A percentile compares a stretch with the other conserved stretches of the same genome.
phyloP scores from a whole-genome alignment of 176 grass and related monocot genomes.

The Microstegium vimineum region DNA sequence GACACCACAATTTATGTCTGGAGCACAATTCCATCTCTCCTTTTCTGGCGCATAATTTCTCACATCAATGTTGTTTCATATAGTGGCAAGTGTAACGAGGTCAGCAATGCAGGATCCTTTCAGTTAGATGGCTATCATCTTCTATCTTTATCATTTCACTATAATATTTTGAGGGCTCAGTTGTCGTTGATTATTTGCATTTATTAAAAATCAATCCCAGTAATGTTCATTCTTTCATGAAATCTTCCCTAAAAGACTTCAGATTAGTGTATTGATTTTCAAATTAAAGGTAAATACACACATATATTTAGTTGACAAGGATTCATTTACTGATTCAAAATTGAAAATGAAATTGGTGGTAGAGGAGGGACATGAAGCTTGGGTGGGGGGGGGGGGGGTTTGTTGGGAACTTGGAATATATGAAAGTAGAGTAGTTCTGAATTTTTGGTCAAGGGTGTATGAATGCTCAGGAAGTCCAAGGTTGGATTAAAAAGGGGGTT shows the following conservation, averaged over 20 bases:
- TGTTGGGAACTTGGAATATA: neutral
- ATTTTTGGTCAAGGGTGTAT: neutral
- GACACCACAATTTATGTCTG: neutral
- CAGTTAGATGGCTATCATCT: constrained; percentile 18
- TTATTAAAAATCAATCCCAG: neutral
- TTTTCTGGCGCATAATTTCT: neutral
- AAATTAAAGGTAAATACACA: neutral
- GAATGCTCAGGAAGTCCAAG: neutral
- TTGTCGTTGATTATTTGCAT: neutral
- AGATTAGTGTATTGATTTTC: neutral
- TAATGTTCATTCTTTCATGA: neutral
- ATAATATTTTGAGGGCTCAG: neutral
- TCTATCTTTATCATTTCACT: constrained; percentile 8
- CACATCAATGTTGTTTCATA: neutral
- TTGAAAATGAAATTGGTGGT: neutral
- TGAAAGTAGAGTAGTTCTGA: neutral
- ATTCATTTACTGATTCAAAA: neutral
- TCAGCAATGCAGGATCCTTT: constrained; percentile 10
- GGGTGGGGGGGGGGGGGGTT: too few species aligned
- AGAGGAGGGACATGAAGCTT: neutral
- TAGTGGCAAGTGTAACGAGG: neutral
- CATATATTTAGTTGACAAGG: neutral
- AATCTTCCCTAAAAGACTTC: neutral
- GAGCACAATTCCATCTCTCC: neutral
- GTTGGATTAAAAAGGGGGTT: neutral